Evolutionary conservation across 2,329 filamentous ascomycete species (phyloP).

Genomic region (Penicillium sp.): DNA sequence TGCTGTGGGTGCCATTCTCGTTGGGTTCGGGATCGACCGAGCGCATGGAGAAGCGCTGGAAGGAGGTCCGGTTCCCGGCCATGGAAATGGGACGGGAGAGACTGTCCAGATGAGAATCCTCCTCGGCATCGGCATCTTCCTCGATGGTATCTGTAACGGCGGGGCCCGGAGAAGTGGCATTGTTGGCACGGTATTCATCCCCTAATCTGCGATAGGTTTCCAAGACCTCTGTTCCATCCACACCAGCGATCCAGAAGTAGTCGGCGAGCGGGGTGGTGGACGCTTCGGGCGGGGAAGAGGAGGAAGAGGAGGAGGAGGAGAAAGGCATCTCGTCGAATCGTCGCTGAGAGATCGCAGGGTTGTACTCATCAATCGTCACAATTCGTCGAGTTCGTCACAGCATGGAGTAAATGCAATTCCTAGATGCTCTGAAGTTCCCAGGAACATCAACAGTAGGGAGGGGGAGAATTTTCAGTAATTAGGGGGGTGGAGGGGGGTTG

Average conservation of each 20-base stretch:
- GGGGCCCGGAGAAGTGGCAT: conserved; percentile 29
- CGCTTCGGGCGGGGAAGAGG: too few relatives aligned
- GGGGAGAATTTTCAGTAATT: too few relatives aligned
- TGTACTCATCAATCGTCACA: too few relatives aligned
- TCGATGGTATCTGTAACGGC: conserved; percentile 53
- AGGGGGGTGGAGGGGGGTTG: too few relatives aligned
- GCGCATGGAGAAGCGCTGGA: conserved; percentile 39
- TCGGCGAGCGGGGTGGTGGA: conserved; percentile 50
- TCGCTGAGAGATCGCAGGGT: too few relatives aligned
- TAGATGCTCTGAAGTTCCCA: too few relatives aligned
- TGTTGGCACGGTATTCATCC: conserved; percentile 36
- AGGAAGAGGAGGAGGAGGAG: too few relatives aligned
- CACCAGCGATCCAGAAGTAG: conserved; percentile 56
- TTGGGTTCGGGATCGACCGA: conserved; percentile 45
- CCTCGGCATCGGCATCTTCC: conserved; percentile 51
- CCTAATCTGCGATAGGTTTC: conserved; percentile 38
- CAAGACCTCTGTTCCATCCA: conserved; percentile 41
- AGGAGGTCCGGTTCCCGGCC: conserved; percentile 33
- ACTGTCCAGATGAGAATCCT: conserved; percentile 33
- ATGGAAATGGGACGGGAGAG: conserved; percentile 37
- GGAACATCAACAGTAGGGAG: too few relatives aligned
- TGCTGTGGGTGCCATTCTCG: conserved; percentile 53
- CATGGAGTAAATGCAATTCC: too few relatives aligned
- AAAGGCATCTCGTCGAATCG: too few relatives aligned
- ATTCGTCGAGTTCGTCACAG: too few relatives aligned